Conservation (phyloP, 441 rosid species). For the Populus hybrid region DNA sequence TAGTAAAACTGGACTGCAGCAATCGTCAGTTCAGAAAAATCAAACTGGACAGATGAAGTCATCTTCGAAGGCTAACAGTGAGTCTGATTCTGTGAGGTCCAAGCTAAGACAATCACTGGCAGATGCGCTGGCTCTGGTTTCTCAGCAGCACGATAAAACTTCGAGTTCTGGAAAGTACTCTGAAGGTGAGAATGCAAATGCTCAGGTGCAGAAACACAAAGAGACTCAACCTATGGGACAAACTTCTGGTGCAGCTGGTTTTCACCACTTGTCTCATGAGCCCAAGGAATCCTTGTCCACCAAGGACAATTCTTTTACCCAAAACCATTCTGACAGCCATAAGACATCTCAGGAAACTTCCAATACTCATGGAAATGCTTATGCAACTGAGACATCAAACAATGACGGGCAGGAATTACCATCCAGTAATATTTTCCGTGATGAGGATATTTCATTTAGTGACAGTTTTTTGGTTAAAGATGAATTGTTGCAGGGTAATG, state of each 20-base stretch:
- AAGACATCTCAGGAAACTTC: slow-evolving; percentile 26
- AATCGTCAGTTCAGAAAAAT: slow-evolving; percentile 31
- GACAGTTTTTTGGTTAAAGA: slow-evolving; percentile 73
- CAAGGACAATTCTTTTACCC: slow-evolving; percentile 25
- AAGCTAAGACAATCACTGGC: slow-evolving; percentile 86
- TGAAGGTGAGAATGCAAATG: slow-evolving; percentile 26
- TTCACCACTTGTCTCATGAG: slow-evolving; percentile 17
- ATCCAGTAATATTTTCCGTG: slow-evolving; percentile 41
- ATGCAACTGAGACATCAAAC: slow-evolving; percentile 16
- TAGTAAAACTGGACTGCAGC: slow-evolving; percentile 39
- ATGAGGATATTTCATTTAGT: slow-evolving; percentile 60
- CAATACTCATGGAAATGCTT: not conserved
- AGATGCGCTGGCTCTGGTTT: slow-evolving; percentile 71
- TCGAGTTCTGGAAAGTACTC: slow-evolving; percentile 32
- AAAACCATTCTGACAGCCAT: slow-evolving; percentile 23
- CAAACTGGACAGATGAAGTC: slow-evolving; percentile 38
- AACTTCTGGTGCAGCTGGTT: slow-evolving; percentile 22
- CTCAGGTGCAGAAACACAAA: slow-evolving; percentile 22
- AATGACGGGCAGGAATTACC: slow-evolving; percentile 38
- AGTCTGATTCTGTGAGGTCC: slow-evolving; percentile 73
- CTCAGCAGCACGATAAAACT: slow-evolving; percentile 32
- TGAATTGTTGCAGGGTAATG: slow-evolving; percentile 95
- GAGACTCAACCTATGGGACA: slow-evolving; percentile 28
- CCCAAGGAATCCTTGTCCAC: slow-evolving; percentile 23
- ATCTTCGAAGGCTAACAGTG: slow-evolving; percentile 37